These are phyloP conservation scores for Pythium brassicae DNA, from an alignment of 352 stramenopile species.

Conservation along the genomic window DNA sequence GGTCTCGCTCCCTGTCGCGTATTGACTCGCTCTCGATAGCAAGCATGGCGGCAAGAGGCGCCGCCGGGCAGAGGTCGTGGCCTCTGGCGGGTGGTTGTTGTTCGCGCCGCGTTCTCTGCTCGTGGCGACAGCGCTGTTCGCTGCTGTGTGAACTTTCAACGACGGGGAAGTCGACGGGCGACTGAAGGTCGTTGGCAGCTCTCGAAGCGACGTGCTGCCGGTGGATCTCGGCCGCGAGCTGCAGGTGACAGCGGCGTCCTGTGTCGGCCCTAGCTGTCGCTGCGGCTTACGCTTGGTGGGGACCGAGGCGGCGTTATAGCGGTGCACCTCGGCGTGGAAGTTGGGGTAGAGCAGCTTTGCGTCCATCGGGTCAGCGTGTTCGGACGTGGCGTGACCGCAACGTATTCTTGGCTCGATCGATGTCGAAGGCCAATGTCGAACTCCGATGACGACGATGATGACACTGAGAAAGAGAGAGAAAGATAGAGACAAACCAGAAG, in stretches of 20 bases:
- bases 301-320: slow-evolving; percentile 23
- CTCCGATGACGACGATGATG: no score
- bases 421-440: no score
- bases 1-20: not conserved
- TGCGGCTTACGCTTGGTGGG: slow-evolving; percentile 16
- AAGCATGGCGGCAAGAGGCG: slow-evolving; percentile 9
- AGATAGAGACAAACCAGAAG: no score
- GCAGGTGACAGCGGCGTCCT: not conserved
- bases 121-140: not conserved
- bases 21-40: slow-evolving; percentile 1
- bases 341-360: slow-evolving; percentile 45
- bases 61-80: not conserved
- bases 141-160: not conserved
- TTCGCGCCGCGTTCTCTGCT: not conserved
- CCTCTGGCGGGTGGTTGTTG: not conserved
- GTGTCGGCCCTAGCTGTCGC: slow-evolving; percentile 3
- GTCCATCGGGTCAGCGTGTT: slow-evolving; percentile 2
- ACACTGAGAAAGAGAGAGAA: no score
- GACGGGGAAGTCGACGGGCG: slow-evolving; percentile 9
- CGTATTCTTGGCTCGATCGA: no score
- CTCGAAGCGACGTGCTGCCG: not conserved
- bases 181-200: not conserved
- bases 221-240: slow-evolving; percentile 9
- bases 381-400: no score
- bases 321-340: slow-evolving; percentile 46